These are phyloP conservation scores for Austroboletus festivus DNA, from an alignment of 768 basidiomycete genomes.

Conservation along the genomic window DNA sequence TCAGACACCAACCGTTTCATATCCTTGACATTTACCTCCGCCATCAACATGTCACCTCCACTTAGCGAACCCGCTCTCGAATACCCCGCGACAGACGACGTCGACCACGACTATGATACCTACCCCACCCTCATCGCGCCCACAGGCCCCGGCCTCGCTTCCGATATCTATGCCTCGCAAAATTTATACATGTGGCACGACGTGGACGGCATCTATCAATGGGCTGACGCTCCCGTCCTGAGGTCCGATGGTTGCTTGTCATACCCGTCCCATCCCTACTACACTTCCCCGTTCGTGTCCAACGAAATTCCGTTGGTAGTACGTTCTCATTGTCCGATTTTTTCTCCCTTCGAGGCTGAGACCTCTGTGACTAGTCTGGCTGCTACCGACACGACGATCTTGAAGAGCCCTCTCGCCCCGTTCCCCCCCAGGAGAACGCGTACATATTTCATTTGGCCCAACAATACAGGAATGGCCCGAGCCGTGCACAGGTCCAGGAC, in stretches of 20 bases:
- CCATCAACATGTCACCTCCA: slow-evolving; percentile 22
- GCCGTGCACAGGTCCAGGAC: slow-evolving; percentile 27
- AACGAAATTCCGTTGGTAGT: slow-evolving; percentile 21
- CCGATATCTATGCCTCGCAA: slow-evolving; percentile 27
- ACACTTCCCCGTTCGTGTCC: slow-evolving; percentile 14
- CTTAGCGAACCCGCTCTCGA: slow-evolving; percentile 20
- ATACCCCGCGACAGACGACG: slow-evolving; percentile 6
- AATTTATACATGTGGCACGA: slow-evolving; percentile 30
- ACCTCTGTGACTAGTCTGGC: slow-evolving; percentile 10
- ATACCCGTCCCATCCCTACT: slow-evolving; percentile 16
- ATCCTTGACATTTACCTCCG: slow-evolving; percentile 20
- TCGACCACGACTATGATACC: slow-evolving; percentile 25
- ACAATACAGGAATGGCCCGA: slow-evolving; percentile 17
- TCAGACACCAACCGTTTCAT: slow-evolving; percentile 20
- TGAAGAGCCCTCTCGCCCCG: slow-evolving; percentile 10
- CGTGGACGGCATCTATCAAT: slow-evolving; percentile 26
- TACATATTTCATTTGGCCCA: slow-evolving; percentile 25
- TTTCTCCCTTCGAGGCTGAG: slow-evolving; percentile 5
- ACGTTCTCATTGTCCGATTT: slow-evolving; percentile 4
- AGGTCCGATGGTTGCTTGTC: slow-evolving; percentile 25
- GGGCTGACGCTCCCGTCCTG: slow-evolving; percentile 22
- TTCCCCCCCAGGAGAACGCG: slow-evolving; percentile 14
- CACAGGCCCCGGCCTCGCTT: slow-evolving; percentile 3
- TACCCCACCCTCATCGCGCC: slow-evolving; percentile 17
- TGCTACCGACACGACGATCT: slow-evolving; percentile 19